phyloP scores from a whole-genome alignment of 495 filamentous ascomycete genomes.

The Elasticomyces elasticus region DNA sequence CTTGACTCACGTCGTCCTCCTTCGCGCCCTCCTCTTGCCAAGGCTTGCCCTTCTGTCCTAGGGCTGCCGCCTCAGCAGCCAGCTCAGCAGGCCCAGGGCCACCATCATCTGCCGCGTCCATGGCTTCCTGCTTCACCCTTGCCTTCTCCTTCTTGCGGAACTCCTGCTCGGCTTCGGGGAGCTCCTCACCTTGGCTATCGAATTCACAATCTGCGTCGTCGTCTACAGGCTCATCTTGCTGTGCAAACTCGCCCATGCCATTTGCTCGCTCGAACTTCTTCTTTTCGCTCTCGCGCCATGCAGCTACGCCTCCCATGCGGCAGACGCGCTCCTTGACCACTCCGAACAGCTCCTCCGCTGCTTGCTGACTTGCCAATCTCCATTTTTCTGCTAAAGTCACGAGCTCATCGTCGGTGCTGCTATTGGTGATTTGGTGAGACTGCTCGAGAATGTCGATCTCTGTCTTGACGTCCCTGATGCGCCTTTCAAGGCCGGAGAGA shows the following conservation, averaged over 20 bases:
- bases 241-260: constrained; percentile 28
- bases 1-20: constrained; percentile 33
- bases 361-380: constrained; percentile 34
- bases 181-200: constrained; percentile 19
- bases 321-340: constrained; percentile 38
- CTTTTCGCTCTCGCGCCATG: constrained; percentile 42
- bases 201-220: constrained; percentile 25
- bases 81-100: constrained; percentile 1
- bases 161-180: constrained; percentile 17
- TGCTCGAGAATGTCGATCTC: constrained; percentile 43
- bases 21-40: constrained; percentile 18
- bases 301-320: constrained; percentile 49
- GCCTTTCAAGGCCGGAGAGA: constrained; percentile 11
- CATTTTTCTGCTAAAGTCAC: constrained; percentile 38
- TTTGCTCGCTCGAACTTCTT: constrained; percentile 27
- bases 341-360: constrained; percentile 42
- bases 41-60: constrained; percentile 11
- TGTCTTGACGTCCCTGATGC: constrained; percentile 12
- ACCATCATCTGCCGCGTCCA: constrained; percentile 12
- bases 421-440: constrained; percentile 41
- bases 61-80: neutral
- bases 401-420: constrained; percentile 40
- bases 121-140: constrained; percentile 15
- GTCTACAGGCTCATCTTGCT: constrained; percentile 29
- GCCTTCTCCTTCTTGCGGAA: constrained; percentile 18